Evolutionary conservation across 352 stramenopile species (phyloP).

Genomic region (Phytophthora cactorum): DNA sequence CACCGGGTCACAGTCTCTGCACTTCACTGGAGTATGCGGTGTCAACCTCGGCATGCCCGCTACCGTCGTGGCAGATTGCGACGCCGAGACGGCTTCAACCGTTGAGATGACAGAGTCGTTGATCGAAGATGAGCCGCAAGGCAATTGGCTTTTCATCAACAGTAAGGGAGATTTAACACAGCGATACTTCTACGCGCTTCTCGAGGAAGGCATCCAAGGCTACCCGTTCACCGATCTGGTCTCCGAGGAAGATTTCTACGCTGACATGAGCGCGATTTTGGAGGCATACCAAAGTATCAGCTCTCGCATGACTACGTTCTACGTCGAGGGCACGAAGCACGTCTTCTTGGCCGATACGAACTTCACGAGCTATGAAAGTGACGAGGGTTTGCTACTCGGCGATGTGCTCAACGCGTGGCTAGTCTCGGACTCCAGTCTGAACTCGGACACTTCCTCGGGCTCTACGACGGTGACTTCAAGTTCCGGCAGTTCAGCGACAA

Average conservation of each 20-base stretch:
- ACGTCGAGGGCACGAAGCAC: conserved; percentile 37
- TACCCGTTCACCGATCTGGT: conserved; percentile 68
- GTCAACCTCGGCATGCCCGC: conserved; percentile 36
- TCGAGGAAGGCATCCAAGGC: conserved; percentile 53
- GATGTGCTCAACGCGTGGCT: conserved; percentile 43
- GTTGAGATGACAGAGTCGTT: conserved; percentile 48
- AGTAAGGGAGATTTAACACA: conserved; percentile 66
- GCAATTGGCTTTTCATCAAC: conserved; percentile 69
- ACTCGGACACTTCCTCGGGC: conserved; percentile 4
- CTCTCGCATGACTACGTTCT: conserved; percentile 40
- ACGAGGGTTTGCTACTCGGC: conserved; percentile 31
- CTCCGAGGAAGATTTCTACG: conserved; percentile 49
- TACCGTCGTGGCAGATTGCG: conserved; percentile 48
- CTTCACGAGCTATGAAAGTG: conserved; percentile 38
- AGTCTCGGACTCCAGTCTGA: conserved; percentile 34
- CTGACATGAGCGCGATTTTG: conserved; percentile 41
- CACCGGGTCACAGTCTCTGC: conserved; percentile 33
- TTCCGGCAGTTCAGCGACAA: background rate
- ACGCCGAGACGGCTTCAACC: conserved; percentile 41
- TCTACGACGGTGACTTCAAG: background rate
- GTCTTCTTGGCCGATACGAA: conserved; percentile 35
- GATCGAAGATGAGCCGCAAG: conserved; percentile 39
- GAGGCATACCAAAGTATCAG: conserved; percentile 37
- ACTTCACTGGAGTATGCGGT: conserved; percentile 24
- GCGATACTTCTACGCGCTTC: conserved; percentile 63